Evolutionary conservation across 1,139 yeast species (phyloP), one percentile per base, ranked within the genome.

Genomic region (Yamadazyma mexicana): DNA sequence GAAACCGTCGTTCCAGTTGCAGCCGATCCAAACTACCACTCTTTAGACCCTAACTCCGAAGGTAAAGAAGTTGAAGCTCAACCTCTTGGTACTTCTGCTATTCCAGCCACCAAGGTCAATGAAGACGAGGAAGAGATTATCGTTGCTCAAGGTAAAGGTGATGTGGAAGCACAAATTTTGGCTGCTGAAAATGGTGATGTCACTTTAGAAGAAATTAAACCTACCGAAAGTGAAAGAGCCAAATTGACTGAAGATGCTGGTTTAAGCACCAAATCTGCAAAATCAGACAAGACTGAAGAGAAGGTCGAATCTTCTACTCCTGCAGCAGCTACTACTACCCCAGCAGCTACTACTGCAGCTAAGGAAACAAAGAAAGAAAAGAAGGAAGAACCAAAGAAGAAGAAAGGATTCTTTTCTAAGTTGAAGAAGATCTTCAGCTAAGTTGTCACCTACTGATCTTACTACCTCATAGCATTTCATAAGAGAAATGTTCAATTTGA

Each of bases 341-440:
- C 38, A 11, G 40, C 31, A 12, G 38, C 42, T 27, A 40, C 40
- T 18, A 31, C 38, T 11, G 40, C 31, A 12, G 38, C 42, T 26
- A 38, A 46, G 25, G 49, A 45, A 22, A 34, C 34, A 30, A 55
- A 58, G 37, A 56, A 59, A 40, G 59, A 60, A 44, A 69, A 70
- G 62, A 55, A 59, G 33, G 58, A 61, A 42, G 60, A 61, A 42
- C 62, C 65, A 55, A 70, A 71, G 64, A 65, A 69, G 56, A 71
- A 72, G 64, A 73, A 69, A 58, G 58, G 77, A 16, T 61, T 72
- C 39, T 58, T 74, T 35, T 61, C 77, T 35, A 75, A 71, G 52
- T 54, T 75, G 46, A 75, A 73, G 61, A 75, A 68, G 53, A 50
- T 70, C 29, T 65, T 73, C 50, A 58, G 54, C 43, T 69, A 56